Percentiles rank a stretch among this genome's conserved stretches.
phyloP scores from a whole-genome alignment of 495 filamentous ascomycete genomes.

The Podospora pseudoanserina region DNA sequence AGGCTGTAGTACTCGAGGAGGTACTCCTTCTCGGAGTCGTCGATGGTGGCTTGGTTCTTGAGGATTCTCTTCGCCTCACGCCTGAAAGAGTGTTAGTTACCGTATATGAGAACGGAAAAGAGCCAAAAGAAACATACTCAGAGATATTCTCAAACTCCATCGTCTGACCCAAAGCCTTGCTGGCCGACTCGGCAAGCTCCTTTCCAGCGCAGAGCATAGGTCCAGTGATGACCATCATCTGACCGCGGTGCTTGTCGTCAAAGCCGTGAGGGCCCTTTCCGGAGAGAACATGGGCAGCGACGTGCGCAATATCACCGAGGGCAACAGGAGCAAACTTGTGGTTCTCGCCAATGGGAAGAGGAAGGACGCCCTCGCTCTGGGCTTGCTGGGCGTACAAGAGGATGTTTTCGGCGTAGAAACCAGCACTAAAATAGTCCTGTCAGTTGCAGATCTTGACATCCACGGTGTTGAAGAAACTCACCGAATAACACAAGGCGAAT shows the following conservation, averaged over 20 bases:
- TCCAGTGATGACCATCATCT: slow-evolving; percentile 55
- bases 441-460: slow-evolving; percentile 1
- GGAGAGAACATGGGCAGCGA: slow-evolving; percentile 51
- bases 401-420: slow-evolving; percentile 58
- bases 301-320: slow-evolving; percentile 47
- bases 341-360: slow-evolving; percentile 46
- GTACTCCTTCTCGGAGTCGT: slow-evolving; percentile 50
- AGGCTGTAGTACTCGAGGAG: slow-evolving; percentile 57
- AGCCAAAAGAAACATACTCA: slow-evolving; percentile 31
- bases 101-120: background rate
- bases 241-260: slow-evolving; percentile 51
- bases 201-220: slow-evolving; percentile 51
- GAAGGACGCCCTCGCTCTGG: slow-evolving; percentile 43
- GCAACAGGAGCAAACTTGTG: slow-evolving; percentile 56
- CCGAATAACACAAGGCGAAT: slow-evolving; percentile 52
- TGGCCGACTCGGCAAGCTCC: slow-evolving; percentile 51
- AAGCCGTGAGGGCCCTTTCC: slow-evolving; percentile 54
- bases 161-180: slow-evolving; percentile 44
- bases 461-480: slow-evolving; percentile 22
- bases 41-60: slow-evolving; percentile 38
- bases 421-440: slow-evolving; percentile 32
- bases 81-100: slow-evolving; percentile 24
- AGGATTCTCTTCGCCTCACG: slow-evolving; percentile 49
- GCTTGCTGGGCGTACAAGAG: slow-evolving; percentile 49
- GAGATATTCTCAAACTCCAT: slow-evolving; percentile 55